These are phyloP conservation scores for Paraglomus brasilianum DNA, from an alignment of 192 early-diverging fungal species.

Conservation along the genomic window DNA sequence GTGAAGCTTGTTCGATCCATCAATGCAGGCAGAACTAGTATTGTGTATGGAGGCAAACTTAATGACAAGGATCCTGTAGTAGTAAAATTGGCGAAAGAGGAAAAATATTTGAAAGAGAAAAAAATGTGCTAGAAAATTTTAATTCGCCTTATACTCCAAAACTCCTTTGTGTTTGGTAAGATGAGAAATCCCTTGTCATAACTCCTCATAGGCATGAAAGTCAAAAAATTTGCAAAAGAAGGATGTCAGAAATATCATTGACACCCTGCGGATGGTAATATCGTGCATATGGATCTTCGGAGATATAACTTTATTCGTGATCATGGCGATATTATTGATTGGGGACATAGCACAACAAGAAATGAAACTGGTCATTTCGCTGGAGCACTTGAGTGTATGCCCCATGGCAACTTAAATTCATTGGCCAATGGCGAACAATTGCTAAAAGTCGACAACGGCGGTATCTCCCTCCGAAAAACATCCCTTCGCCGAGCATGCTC, in stretches of 20 bases:
- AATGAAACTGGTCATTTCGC: neutral
- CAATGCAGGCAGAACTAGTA: constrained; percentile 4
- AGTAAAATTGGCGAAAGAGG: constrained; percentile 21
- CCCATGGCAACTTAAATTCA: neutral
- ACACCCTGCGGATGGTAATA: neutral
- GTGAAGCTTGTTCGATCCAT: constrained; percentile 7
- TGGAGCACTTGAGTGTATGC: constrained; percentile 25
- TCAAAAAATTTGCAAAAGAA: constrained; percentile 16
- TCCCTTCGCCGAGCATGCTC: no score
- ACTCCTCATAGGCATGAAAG: constrained; percentile 17
- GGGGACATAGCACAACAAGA: constrained; percentile 20
- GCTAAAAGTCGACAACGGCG: no score
- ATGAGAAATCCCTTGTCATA: constrained; percentile 11
- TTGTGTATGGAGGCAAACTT: constrained; percentile 25
- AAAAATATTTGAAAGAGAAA: constrained; percentile 20
- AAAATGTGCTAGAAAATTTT: constrained; percentile 4
- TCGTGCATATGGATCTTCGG: no score
- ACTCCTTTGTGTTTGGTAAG: neutral
- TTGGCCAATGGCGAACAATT: neutral
- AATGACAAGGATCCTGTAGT: constrained; percentile 7
- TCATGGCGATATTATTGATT: constrained; percentile 19
- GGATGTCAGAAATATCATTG: constrained; percentile 23
- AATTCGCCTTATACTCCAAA: constrained; percentile 16
- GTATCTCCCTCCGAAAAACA: no score
- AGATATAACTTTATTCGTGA: constrained; percentile 17